Conservation (phyloP, 805 yeast species). For the Kockiozyma suomiensis region DNA sequence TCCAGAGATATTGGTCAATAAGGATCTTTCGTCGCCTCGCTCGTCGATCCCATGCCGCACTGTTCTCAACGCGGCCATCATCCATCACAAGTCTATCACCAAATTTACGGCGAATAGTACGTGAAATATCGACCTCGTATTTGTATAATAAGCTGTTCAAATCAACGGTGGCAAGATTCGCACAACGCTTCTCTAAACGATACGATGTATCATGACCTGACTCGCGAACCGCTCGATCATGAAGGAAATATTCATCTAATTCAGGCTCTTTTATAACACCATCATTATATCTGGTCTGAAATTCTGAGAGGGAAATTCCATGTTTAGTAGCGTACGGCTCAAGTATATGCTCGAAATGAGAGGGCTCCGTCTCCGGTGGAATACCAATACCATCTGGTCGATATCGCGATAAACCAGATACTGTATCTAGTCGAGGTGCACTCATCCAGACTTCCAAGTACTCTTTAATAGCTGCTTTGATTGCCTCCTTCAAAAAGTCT, state of each 20-base stretch:
- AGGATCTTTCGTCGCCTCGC: constrained; percentile 58
- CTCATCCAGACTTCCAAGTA: constrained; percentile 79
- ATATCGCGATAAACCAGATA: constrained; percentile 82
- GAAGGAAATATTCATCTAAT: constrained; percentile 85
- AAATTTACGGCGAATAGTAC: constrained; percentile 59
- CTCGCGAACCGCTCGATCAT: constrained; percentile 94
- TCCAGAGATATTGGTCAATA: constrained; percentile 79
- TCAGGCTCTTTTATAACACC: constrained; percentile 70
- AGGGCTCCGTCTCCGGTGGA: constrained; percentile 94
- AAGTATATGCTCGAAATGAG: constrained; percentile 77
- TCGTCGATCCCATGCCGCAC: constrained; percentile 62
- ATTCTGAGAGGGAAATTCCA: constrained; percentile 58
- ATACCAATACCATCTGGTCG: constrained; percentile 91
- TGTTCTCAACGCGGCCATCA: constrained; percentile 48
- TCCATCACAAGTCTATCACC: constrained; percentile 47
- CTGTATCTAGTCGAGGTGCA: constrained; percentile 69
- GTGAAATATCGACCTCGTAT: constrained; percentile 84
- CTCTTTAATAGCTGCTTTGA: constrained; percentile 81
- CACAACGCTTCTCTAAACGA: constrained; percentile 86
- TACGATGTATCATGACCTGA: constrained; percentile 95
- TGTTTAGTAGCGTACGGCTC: constrained; percentile 69
- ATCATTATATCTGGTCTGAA: constrained; percentile 68
- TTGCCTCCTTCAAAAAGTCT: constrained; percentile 65
- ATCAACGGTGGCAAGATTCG: constrained; percentile 87
- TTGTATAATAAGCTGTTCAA: constrained; percentile 82